Base-by-base conservation (phyloP, 306 rosid species). In the Alnus glutinosa region DNA sequence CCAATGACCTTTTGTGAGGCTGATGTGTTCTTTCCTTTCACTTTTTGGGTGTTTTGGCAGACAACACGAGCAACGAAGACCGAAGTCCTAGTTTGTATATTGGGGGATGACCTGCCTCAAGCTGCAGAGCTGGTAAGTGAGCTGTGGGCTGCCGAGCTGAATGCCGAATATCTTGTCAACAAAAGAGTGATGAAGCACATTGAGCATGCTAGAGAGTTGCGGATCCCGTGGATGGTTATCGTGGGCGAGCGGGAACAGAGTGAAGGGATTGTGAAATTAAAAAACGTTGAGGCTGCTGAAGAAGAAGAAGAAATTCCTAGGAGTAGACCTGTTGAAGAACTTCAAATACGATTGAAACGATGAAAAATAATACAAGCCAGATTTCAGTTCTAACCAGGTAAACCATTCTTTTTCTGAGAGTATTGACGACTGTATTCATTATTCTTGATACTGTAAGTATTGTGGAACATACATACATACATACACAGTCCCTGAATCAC, bases 81-180 rank as follows among this genome's bases (percentile, higher is more conserved):
- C 0, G 94, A 92, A 73, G 89, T 92, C 44, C 83, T 95, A 16
- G 97, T 95, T 77, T 90, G 98, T 82, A 71, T 95, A 54, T 13
- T 88, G 10, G 98, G 92, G 80, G 92, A 86, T 79, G 98, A 95
- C 80, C 63, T 90, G 59, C 62, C 77, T 36, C 82, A 55, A 50
- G 98, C 94, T n/a, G 90, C 92, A 23, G 94, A 92, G 84, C 82
- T 92, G 70, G 93, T 79, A 8, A 86, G 92, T 54, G 96, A 92
- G 84, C 81, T 95, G 68, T 95, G 98, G 98, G 83, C 58, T 58
- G 90, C 83, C 11, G 77, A 86, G 32, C 81, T 95, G 77, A 83
- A 87, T 32, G 85, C 95, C 3, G 98, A 95, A 49, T 92, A 52
- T 82, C 74, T 86, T 83, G 92, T 89, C n/a, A 83, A 87, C 71